phyloP scores from a whole-genome alignment of 192 early-diverging fungal genomes.

The Coemansia sp. region DNA sequence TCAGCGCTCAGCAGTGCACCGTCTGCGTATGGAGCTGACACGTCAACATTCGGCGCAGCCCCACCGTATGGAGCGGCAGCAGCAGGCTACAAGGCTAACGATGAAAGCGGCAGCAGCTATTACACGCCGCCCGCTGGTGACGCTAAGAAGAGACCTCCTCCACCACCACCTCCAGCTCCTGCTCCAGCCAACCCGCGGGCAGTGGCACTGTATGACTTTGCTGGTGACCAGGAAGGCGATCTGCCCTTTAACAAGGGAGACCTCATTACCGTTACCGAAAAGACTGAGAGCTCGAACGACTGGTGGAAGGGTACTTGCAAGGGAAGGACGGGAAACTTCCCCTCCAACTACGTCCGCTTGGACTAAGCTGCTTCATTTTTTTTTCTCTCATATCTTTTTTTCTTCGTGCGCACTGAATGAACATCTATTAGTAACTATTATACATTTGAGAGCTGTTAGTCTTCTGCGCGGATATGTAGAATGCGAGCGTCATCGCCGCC shows the following conservation, averaged over 20 bases:
- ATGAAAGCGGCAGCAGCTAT: constrained; percentile 21
- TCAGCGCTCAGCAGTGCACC: constrained; percentile 8
- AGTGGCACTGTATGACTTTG: constrained; percentile 85
- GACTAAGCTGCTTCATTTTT: constrained; percentile 6
- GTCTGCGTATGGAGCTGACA: constrained; percentile 11
- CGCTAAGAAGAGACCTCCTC: constrained; percentile 21
- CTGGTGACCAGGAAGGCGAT: constrained; percentile 78
- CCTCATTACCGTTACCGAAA: constrained; percentile 75
- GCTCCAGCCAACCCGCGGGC: constrained; percentile 53
- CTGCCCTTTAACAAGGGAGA: constrained; percentile 86
- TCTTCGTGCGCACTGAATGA: background rate
- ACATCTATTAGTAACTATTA: background rate
- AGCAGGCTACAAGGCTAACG: background rate
- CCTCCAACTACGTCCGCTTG: constrained; percentile 73
- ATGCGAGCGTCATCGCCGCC: constrained; percentile 8
- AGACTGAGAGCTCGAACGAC: constrained; percentile 72
- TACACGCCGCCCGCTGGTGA: constrained; percentile 22
- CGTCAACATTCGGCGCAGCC: constrained; percentile 14
- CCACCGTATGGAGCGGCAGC: constrained; percentile 22
- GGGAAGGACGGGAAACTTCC: constrained; percentile 72
- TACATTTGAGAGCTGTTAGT: background rate
- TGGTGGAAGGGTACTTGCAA: constrained; percentile 89
- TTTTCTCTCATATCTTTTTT: background rate
- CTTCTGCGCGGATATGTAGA: constrained; percentile 9
- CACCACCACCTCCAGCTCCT: constrained; percentile 58